Conservation (phyloP, 1,139 yeast genomes). For the Yamadazyma conglobata region DNA sequence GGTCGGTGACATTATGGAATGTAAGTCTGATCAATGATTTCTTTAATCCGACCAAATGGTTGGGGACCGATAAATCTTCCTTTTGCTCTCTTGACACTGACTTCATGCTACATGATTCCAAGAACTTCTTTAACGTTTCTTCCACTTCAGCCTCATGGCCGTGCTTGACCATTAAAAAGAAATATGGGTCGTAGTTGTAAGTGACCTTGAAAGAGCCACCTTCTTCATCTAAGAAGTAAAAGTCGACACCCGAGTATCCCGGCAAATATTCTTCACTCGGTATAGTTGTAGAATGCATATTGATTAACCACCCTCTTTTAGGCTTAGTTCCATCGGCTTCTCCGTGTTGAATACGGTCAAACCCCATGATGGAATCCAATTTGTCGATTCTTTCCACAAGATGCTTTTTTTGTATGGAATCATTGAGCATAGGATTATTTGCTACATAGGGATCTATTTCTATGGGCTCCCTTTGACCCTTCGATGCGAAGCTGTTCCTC, state of each 20-base stretch:
- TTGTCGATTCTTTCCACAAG: constrained; percentile 53
- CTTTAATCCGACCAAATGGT: constrained; percentile 79
- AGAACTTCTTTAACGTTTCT: constrained; percentile 66
- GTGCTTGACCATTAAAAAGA: constrained; percentile 64
- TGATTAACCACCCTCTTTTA: constrained; percentile 82
- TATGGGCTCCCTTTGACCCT: constrained; percentile 12
- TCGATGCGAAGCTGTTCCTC: constrained; percentile 12
- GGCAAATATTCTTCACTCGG: constrained; percentile 52
- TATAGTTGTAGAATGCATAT: constrained; percentile 74
- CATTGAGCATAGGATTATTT: constrained; percentile 41
- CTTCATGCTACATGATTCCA: constrained; percentile 61
- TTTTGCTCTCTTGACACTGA: constrained; percentile 52
- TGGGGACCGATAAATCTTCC: constrained; percentile 78
- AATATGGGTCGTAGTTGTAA: constrained; percentile 81
- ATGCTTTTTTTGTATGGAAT: constrained; percentile 38
- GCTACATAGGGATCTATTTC: constrained; percentile 25
- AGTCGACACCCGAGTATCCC: constrained; percentile 87
- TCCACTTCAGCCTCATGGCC: constrained; percentile 81
- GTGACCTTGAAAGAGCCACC: constrained; percentile 95
- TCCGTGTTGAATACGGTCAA: constrained; percentile 71
- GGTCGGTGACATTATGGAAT: constrained; percentile 74
- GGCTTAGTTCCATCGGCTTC: constrained; percentile 47
- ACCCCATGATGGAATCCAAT: constrained; percentile 79
- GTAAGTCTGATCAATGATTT: constrained; percentile 62
- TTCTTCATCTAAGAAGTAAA: constrained; percentile 93